phyloP scores from a whole-genome alignment of 371 early-diverging fungal species.

The Circinella minor region DNA sequence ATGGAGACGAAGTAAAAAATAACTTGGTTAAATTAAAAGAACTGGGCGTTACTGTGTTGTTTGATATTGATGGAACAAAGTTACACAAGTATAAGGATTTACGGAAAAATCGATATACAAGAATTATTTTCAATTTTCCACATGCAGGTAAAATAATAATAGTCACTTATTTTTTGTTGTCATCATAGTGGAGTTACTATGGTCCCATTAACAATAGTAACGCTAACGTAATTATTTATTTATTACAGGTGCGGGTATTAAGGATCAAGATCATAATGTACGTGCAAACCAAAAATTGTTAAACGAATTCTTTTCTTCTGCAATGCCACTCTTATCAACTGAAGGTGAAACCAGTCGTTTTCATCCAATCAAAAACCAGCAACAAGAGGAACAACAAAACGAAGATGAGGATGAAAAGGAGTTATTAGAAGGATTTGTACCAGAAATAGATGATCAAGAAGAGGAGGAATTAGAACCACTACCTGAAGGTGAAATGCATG shows the following conservation, averaged over 20 bases:
- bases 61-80: slow-evolving; percentile 82
- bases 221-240: no score
- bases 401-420: slow-evolving; percentile 19
- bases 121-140: slow-evolving; percentile 96
- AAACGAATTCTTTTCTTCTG: slow-evolving; percentile 71
- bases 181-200: no score
- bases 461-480: slow-evolving; percentile 23
- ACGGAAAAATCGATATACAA: slow-evolving; percentile 65
- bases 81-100: slow-evolving; percentile 63
- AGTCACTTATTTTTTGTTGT: not conserved
- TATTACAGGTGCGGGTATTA: slow-evolving; percentile 79
- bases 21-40: slow-evolving; percentile 64
- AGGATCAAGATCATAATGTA: slow-evolving; percentile 91
- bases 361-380: not conserved
- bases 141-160: slow-evolving; percentile 71
- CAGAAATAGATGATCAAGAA: slow-evolving; percentile 18
- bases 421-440: not conserved
- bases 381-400: slow-evolving; percentile 8
- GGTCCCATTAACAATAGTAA: no score
- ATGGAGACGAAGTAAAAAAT: slow-evolving; percentile 70
- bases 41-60: slow-evolving; percentile 73
- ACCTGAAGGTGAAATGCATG: slow-evolving; percentile 72
- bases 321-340: slow-evolving; percentile 54
- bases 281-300: slow-evolving; percentile 82
- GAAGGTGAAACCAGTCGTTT: slow-evolving; percentile 14